Conservation (phyloP, 129 eudicot genomes). For the Flaveria robusta region DNA sequence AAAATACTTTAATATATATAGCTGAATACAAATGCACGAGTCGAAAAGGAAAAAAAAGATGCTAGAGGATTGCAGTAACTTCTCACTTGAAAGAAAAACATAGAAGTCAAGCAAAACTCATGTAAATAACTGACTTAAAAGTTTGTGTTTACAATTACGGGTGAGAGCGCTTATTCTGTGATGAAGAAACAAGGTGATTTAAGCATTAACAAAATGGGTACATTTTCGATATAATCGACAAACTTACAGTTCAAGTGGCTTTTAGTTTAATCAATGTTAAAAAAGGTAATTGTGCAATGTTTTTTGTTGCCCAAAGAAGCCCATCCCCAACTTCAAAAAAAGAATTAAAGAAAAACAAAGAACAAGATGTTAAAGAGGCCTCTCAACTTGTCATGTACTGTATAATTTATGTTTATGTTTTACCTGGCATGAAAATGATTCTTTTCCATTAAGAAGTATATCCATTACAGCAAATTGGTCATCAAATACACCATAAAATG, state of each 20-base stretch:
- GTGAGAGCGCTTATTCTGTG: neutral
- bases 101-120: neutral
- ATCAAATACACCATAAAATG: slow-evolving; percentile 77
- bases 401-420: slow-evolving; percentile 2
- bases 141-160: neutral
- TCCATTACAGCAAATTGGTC: slow-evolving; percentile 85
- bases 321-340: neutral
- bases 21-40: neutral
- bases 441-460: slow-evolving; percentile 77
- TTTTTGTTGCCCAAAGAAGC: neutral
- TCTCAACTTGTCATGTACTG: neutral
- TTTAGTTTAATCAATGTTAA: neutral
- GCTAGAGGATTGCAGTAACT: neutral
- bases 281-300: neutral
- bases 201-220: neutral
- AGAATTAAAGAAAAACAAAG: slow-evolving; percentile 5
- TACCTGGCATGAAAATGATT: slow-evolving; percentile 88
- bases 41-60: neutral
- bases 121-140: neutral
- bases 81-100: neutral
- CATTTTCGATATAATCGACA: neutral
- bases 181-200: slow-evolving; percentile 5
- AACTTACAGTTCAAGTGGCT: neutral
- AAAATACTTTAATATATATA: neutral
- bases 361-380: slow-evolving; percentile 4